Base-by-base conservation (phyloP, 495 filamentous ascomycete genomes). In the Penicillium waksmanii region DNA sequence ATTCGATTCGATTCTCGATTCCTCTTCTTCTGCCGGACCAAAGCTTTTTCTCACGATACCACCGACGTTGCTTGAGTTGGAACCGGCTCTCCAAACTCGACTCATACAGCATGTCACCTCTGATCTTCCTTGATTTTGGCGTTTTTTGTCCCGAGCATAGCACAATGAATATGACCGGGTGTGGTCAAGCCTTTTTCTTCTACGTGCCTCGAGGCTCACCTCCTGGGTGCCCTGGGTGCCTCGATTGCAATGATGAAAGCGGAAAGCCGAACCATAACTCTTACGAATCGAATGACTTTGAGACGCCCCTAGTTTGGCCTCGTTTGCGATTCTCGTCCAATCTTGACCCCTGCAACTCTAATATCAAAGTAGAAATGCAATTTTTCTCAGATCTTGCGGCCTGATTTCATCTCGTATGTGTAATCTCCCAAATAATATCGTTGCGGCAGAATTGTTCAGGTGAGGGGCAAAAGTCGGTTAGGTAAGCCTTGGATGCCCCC, bases 391-490 rank as follows among this genome's bases (percentile, higher is more conserved):
- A 31, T 9, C 3, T 9, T 31, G 27, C 3, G 8, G 27, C 27
- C 27, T 5, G 6, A 8, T 9, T 31, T 31, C 27, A 31, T 31
- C 27, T 31, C 27, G 27, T 31, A 31, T 31, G 8, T 31, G 27
- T 31, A 31, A 31, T 31, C 27, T 31, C 27, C 27, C 27, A 31
- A 31, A 31, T 0, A 5, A 31, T 31, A 31, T 31, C 42, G 42
- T 18, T 18, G 42, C 42, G 17, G 42, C 42, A 17, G 17, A 18
- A 17, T 44, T 12, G 36, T 38, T 38, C 36, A 13, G 15, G 36
- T 38, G 42, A 44, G 42, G 42, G 42, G 42, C 42, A 44, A 44
- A 44, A 44, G n/a, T n/a, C 42, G 17, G 17, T 44, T 44, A 44
- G 36, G 8, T 44, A 44, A 44, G 42, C 42, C 17, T 44, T 44